These are phyloP conservation scores for Fusarium sp. DNA, from an alignment of 2,329 filamentous ascomycete species.

Conservation along the genomic window DNA sequence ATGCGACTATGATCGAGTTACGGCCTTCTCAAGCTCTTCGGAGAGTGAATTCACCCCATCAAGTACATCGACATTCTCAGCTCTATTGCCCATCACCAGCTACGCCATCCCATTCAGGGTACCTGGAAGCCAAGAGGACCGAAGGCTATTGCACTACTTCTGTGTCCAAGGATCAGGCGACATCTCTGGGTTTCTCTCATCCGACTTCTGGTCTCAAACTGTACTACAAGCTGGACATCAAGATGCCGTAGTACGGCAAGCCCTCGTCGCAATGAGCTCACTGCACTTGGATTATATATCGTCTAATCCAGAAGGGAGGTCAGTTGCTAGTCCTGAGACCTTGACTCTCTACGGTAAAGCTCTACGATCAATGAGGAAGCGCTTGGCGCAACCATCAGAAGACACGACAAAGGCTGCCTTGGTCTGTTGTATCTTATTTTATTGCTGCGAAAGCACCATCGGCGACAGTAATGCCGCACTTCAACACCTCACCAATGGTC, in stretches of 20 bases:
- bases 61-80: fast-evolving
- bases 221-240: constrained; percentile 13
- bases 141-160: constrained; percentile 18
- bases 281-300: constrained; percentile 14
- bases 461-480: constrained; percentile 4
- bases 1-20: neutral
- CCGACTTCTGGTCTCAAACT: constrained; percentile 10
- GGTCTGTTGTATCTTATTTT: constrained; percentile 18
- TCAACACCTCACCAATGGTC: constrained; percentile 9
- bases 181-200: constrained; percentile 13
- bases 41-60: too few relatives aligned
- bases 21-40: too few relatives aligned
- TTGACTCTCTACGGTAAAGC: constrained; percentile 1
- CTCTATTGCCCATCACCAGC: neutral
- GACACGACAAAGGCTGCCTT: neutral
- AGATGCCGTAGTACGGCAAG: constrained; percentile 8
- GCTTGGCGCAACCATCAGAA: neutral
- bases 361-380: neutral
- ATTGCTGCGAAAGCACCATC: constrained; percentile 15
- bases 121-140: constrained; percentile 15
- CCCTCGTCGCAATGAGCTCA: constrained; percentile 21
- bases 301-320: neutral
- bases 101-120: constrained; percentile 19
- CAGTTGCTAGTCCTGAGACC: neutral
- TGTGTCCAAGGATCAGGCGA: constrained; percentile 12